Base-by-base conservation (phyloP, 129 eudicot species). In the Flaveria brownii region DNA sequence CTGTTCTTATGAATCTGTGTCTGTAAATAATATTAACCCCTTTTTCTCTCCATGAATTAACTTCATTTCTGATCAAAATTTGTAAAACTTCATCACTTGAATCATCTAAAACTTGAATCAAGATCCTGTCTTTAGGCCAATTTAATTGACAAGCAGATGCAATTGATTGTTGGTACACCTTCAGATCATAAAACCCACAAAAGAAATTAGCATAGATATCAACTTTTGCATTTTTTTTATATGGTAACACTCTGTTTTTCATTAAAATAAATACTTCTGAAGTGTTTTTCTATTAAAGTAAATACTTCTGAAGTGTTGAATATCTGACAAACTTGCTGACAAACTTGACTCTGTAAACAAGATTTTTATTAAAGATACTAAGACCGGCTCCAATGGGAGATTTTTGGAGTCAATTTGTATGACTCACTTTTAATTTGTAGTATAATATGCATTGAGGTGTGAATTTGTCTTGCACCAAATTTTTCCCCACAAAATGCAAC, bases 161-260 rank as follows among this genome's bases (percentile, higher is more conserved):
- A 42, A 91, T 91, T 62, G 97, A 89, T 80, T 84, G 91, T 71
- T 86, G 92, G 26, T 80, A 91, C 26, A 91, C 97, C 97, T 91
- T 56, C 43, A 78, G n/a, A 17, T 60, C 63, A 74, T 26, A 59
- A 80, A 74, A 43, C 68, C 73, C 8, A 18, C 15, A 55, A 54
- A 42, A 36, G 41, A 52, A 9, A n/a, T 72, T 41, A 79, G 78
- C 61, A 60, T 70, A 30, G 8, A 59, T 43, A 66, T 50, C 51
- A 72, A 76, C 15, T 62, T 28, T 9, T 30, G 45, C 68, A 8
- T 22, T 59, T 33, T 4, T 59, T 9, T 51, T 25, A 55, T 20
- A 55, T 6, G 15, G 11, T 59, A 59, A 59, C 23, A 59, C 11
- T 59, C 65, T 59, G 2, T 16, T 22, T 54, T 57, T 22, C 39